Base-by-base conservation (phyloP, 2,329 filamentous ascomycete genomes). In the Ceratocystis smalleyi region DNA sequence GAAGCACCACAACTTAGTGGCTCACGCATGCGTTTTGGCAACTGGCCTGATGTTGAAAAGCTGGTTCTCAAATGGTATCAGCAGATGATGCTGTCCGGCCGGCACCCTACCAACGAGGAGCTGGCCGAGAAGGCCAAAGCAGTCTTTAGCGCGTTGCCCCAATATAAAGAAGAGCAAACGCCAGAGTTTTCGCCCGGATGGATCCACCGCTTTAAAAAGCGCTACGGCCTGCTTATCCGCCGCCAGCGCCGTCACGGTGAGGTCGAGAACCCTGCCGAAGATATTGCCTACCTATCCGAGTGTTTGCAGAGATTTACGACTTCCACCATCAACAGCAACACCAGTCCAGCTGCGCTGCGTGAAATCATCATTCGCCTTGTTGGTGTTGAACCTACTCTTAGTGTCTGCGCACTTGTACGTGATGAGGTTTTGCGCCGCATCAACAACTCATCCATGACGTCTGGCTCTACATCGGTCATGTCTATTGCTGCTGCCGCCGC, bases 171-270 rank as follows among this genome's bases (percentile, higher is more conserved):
- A 68, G 81, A 84, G 70, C 72, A 73, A n/a, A 74, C 81, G 1
- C 82, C 82, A 59, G 82, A 84, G 71, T 84, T 84, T 71, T 83
- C 81, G 0, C 82, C 82, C 0, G 82, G 82, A 49, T 84, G 82
- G 82, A 84, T 84, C 65, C 82, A 84, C 69, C 77, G 82, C 43
- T 84, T 84, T 74, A 84, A 84, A 73, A 84, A 83, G 71, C 77
- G 82, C 10, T 84, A 84, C 66, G 81, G 81, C 0, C 74, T 84
- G 17, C 74, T 84, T 19, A 78, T 83, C 59, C 72, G 81, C 43
- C 79, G 81, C 62, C 81, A 83, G 69, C 78, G 81, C 22, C 77
- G 81, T 0, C 78, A 79, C 68, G 77, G 77, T 22, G 77, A 77
- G 61, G 75, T 74, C 1, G 75, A 75, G 19, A 79, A 81, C 68